Base-by-base conservation (phyloP, 306 rosid species). In the Dryas drummondii region DNA sequence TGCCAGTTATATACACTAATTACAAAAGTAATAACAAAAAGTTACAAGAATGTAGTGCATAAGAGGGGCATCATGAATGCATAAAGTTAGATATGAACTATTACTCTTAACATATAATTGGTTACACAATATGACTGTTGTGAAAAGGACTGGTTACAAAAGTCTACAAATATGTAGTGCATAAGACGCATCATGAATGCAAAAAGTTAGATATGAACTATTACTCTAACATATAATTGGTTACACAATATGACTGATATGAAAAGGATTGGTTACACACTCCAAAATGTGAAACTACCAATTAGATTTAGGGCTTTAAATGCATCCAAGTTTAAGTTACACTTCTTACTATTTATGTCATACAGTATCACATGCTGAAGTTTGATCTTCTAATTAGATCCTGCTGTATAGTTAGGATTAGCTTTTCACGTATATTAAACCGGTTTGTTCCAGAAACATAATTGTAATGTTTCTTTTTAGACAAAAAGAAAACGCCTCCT, bases 1-100 rank as follows among this genome's bases (percentile, higher is more conserved):
- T 94, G 78, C 72, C 55, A 59, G 26, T 59, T 49, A 66, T 8
- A 54, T 48, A 70, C 57, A 41, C 64, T 52, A 53, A 61, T 72
- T 37, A 75, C 59, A 72, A 57, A 26, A 47, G 50, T n/a, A 32
- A 40, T 3, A 9, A 49, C 16, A 13, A 62, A 68, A 19, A 58
- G 41, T 57, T 13, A 12, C 4, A 66, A 4, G 62, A 53, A 6
- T 13, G 17, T 51, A 77, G 12, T 32, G 72, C 51, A 71, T 60
- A 42, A 61, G 56, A 62, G 7, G 57, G 16, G 69, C 70, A 77
- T 47, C 75, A 77, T 17, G 13, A 46, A 8, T 59, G 50, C 78
- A n/a, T 44, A n/a, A 27, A 55, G 26, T 64, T 37, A 12, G 54
- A 71, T 8, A n/a, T 27, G 17, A 40, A 74, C 16, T 5, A 4